Base-by-base conservation (phyloP, 2,329 filamentous ascomycete genomes). In the Coniochaeta hoffmannii region DNA sequence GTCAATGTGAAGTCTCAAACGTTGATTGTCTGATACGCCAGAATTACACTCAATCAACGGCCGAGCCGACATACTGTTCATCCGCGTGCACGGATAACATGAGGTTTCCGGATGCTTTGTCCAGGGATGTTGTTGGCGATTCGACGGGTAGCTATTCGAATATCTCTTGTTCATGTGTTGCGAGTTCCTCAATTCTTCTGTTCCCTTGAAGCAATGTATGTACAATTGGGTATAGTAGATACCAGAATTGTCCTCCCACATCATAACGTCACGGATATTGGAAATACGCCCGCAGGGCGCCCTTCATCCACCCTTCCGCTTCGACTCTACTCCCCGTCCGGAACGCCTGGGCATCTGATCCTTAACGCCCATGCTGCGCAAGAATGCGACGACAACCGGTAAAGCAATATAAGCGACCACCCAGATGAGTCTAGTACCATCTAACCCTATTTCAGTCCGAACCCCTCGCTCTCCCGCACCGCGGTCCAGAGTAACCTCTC, bases 391-490 rank as follows among this genome's bases (percentile, higher is more conserved):
- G 34, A 17, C 34, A 36, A 14, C 32, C 3, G 3, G 34, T 36
- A 17, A n/a, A 41, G 17, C 17, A 22, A 41, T 38, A 11, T 22
- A 41, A 19, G 22, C 8, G 4, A 11, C 22, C 36, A 11, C 17
- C 10, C 17, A 22, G n/a, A 22, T 41, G 17, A 14, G 36, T 46
- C 41, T 14, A 46, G 11, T 7, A 24, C 24, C 41, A 28, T 28
- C 36, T 41, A 22, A 11, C 36, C 12, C 50, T 67, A 93, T 68
- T 92, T 94, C 69, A 97, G 76, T 31, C 91, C 91, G 78, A 97
- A 97, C 2, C 92, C 92, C 69, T 96, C 90, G 65, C 91, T 95
- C 70, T 92, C 90, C 60, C 83, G 76, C n/a, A 96, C 90, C 4
- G 92, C 92, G 59, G 83, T 81, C 90, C 91, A 96, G 31, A 97